Percentiles rank a stretch among this genome's conserved stretches.
Conservation (phyloP, 305 asterid species). For the Andrographis paniculata region DNA sequence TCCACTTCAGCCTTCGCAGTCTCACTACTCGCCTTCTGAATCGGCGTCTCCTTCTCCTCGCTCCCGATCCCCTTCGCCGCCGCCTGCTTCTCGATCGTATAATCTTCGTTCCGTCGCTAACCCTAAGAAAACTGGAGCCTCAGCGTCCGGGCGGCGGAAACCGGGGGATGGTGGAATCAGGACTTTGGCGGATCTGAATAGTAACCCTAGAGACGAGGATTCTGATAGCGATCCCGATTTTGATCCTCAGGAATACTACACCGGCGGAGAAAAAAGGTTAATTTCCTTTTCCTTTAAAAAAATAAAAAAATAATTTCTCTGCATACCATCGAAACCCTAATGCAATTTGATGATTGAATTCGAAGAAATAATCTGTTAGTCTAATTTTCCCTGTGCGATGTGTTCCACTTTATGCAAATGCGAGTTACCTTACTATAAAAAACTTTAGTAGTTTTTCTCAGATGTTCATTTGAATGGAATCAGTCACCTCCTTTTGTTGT, state of each 20-base stretch:
- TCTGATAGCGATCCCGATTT: conserved; percentile 60
- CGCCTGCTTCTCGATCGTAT: conserved; percentile 35
- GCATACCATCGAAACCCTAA: not conserved
- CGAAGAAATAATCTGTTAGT: too few relatives aligned
- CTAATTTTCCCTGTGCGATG: too few relatives aligned
- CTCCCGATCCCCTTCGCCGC: conserved; percentile 75
- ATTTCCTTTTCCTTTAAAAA: not conserved
- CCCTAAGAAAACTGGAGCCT: conserved; percentile 18
- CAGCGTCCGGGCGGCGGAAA: conserved; percentile 19
- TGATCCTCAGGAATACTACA: conserved; percentile 67
- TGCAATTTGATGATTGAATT: not conserved
- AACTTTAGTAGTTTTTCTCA: too few relatives aligned
- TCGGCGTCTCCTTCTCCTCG: conserved; percentile 37
- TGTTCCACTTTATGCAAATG: too few relatives aligned
- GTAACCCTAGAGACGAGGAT: conserved; percentile 30
- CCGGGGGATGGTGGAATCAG: conserved; percentile 38
- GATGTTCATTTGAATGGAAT: too few relatives aligned
- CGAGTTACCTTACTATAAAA: too few relatives aligned
- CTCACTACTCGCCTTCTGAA: conserved; percentile 34
- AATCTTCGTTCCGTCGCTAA: conserved; percentile 36
- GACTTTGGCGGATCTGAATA: conserved; percentile 65
- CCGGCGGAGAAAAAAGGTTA: conserved; percentile 85
- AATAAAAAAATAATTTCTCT: not conserved
- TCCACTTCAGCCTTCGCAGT: conserved; percentile 21
- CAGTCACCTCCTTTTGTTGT: too few relatives aligned